A percentile compares a stretch with the other conserved stretches of the same genome.
These are phyloP conservation scores for Amaranthus palmeri DNA, from an alignment of 148 eudicot species.

Conservation along the genomic window DNA sequence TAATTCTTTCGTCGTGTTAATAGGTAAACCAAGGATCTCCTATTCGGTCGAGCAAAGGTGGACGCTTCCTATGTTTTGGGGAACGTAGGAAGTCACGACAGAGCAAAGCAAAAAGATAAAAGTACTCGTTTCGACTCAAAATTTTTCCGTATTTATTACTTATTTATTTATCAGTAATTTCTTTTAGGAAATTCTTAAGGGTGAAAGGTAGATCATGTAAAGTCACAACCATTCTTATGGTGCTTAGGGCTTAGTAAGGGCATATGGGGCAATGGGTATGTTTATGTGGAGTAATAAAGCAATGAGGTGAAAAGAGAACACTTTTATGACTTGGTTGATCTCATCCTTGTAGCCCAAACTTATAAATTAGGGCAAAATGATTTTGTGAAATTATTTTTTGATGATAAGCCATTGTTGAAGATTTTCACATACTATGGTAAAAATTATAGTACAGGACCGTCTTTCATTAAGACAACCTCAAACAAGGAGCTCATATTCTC, in stretches of 20 bases:
- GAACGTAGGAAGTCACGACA: slow-evolving; percentile 50
- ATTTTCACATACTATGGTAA: too few species aligned
- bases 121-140: background rate
- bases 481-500: too few species aligned
- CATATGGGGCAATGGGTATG: background rate
- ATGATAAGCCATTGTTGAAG: too few species aligned
- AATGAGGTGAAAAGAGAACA: slow-evolving; percentile 6
- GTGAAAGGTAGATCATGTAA: slow-evolving; percentile 12
- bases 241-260: background rate
- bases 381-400: too few species aligned
- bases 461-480: too few species aligned
- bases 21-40: slow-evolving; percentile 58
- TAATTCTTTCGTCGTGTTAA: slow-evolving; percentile 2
- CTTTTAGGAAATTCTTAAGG: slow-evolving; percentile 20
- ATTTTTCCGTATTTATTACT: slow-evolving; percentile 17
- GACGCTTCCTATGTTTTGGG: slow-evolving; percentile 60
- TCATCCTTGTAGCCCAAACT: background rate
- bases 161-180: slow-evolving; percentile 1
- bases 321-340: background rate
- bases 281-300: slow-evolving; percentile 15
- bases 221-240: slow-evolving; percentile 15
- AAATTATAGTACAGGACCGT: too few species aligned
- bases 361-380: background rate
- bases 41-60: slow-evolving; percentile 39
- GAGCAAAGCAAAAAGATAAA: slow-evolving; percentile 20